These are phyloP conservation scores for Melocanna baccifera DNA, from an alignment of 176 grass and related monocot species.

Conservation along the genomic window DNA sequence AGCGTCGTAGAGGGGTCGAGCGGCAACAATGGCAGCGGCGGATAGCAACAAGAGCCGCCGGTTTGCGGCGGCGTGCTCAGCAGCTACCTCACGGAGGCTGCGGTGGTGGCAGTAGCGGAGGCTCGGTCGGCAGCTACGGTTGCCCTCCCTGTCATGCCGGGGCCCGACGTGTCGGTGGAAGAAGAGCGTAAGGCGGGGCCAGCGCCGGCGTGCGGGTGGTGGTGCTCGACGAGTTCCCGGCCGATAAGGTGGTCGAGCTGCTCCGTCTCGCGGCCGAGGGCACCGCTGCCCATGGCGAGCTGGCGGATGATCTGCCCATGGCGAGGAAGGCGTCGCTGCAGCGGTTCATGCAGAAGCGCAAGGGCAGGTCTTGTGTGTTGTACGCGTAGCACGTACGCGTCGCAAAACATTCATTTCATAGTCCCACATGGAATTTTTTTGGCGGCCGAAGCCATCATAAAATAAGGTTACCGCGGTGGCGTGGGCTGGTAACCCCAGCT, in stretches of 20 bases:
- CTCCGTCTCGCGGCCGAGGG: slow-evolving; percentile 23
- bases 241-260: slow-evolving; percentile 3
- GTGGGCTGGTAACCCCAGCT: too few relatives aligned
- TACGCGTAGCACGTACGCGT: too few relatives aligned
- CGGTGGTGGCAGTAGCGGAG: background rate
- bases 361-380: background rate
- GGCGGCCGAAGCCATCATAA: too few relatives aligned
- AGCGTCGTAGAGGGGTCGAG: background rate
- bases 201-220: background rate
- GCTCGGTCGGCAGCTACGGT: background rate
- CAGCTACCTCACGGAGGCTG: slow-evolving; percentile 48
- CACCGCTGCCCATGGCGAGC: background rate
- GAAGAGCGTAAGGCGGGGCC: background rate
- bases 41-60: background rate
- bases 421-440: too few relatives aligned
- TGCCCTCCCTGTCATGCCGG: slow-evolving; percentile 18
- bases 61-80: slow-evolving; percentile 49
- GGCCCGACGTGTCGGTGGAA: background rate
- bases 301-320: slow-evolving; percentile 46
- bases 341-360: slow-evolving; percentile 72
- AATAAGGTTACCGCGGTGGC: too few relatives aligned
- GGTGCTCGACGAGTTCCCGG: slow-evolving; percentile 13
- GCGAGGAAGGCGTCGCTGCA: slow-evolving; percentile 61
- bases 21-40: background rate
- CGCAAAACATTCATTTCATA: too few relatives aligned